A percentile compares a stretch with the other conserved stretches of the same genome.
Conservation (phyloP, 257 asterid genomes). For the Galeopsis tetrahit region DNA sequence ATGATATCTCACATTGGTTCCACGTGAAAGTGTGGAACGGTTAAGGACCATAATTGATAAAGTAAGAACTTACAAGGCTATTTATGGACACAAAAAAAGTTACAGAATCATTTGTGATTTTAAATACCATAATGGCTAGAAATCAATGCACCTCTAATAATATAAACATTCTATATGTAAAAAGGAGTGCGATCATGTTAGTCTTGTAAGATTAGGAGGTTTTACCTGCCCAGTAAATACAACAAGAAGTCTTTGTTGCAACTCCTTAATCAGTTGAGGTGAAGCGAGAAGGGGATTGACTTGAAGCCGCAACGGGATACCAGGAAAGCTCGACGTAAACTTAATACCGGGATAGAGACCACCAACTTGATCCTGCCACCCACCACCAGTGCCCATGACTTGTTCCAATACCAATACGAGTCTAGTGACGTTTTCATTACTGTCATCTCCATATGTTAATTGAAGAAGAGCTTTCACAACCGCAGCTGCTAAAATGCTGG, state of each 20-base stretch:
- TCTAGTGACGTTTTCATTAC: conserved; percentile 82
- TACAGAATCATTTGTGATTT: too few relatives aligned
- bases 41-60: too few relatives aligned
- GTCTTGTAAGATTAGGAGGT: background rate
- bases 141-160: too few relatives aligned
- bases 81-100: too few relatives aligned
- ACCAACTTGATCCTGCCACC: conserved; percentile 98
- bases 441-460: conserved; percentile 72
- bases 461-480: conserved; percentile 92
- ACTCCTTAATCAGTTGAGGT: conserved; percentile 61
- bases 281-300: conserved; percentile 83
- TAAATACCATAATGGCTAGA: too few relatives aligned
- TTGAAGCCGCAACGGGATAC: conserved; percentile 81
- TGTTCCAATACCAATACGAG: conserved; percentile 91
- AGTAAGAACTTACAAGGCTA: too few relatives aligned
- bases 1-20: too few relatives aligned
- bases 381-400: conserved; percentile 98
- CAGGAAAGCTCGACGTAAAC: conserved; percentile 87
- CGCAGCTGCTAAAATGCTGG: conserved; percentile 95
- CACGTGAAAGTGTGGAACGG: too few relatives aligned
- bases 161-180: background rate
- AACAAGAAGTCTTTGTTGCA: conserved; percentile 84
- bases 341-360: conserved; percentile 96
- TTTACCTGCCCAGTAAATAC: conserved; percentile 93
- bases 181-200: background rate